Evolutionary conservation across 2,329 filamentous ascomycete genomes (phyloP).

Genomic region (Aspergillus fumigatus): DNA sequence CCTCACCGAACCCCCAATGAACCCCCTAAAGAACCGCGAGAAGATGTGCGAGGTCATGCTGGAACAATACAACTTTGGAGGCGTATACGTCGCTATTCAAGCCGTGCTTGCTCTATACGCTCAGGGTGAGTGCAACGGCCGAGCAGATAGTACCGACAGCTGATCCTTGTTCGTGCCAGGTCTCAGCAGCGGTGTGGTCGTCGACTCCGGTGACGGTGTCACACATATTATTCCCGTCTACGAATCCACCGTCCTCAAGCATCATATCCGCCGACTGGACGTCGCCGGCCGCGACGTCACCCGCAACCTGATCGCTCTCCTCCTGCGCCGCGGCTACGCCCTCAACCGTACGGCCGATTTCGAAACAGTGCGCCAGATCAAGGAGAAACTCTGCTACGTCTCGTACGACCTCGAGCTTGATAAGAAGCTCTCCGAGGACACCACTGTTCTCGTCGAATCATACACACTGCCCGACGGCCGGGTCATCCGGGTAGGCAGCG

Average conservation of each 20-base stretch:
- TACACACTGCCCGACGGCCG: slow-evolving; percentile 96
- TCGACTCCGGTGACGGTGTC: slow-evolving; percentile 96
- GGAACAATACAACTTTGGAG: slow-evolving; percentile 91
- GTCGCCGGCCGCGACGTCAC: slow-evolving; percentile 96
- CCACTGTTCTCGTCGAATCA: slow-evolving; percentile 92
- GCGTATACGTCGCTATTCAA: slow-evolving; percentile 97
- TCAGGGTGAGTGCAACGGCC: slow-evolving; percentile 60
- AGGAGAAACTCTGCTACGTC: slow-evolving; percentile 99
- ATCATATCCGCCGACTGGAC: slow-evolving; percentile 88
- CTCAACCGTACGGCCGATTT: slow-evolving; percentile 98
- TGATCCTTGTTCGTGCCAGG: slow-evolving; percentile 44
- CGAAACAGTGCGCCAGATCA: slow-evolving; percentile 97
- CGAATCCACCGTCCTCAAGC: slow-evolving; percentile 95
- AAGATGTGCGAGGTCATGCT: slow-evolving; percentile 99
- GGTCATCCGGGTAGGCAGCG: slow-evolving; percentile 91
- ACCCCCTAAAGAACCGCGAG: slow-evolving; percentile 92
- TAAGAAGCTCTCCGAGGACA: slow-evolving; percentile 93
- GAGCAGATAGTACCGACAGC: neutral
- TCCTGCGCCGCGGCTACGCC: slow-evolving; percentile 89
- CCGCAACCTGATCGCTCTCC: slow-evolving; percentile 92
- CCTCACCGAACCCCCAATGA: slow-evolving; percentile 95
- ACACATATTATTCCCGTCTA: slow-evolving; percentile 99
- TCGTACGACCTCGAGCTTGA: slow-evolving; percentile 97
- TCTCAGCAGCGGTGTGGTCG: slow-evolving; percentile 90
- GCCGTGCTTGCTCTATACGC: slow-evolving; percentile 94